Percentiles rank a stretch among this genome's conserved stretches.
phyloP scores from a whole-genome alignment of 78 protist genomes.

The Corallochytrium limacisporum region DNA sequence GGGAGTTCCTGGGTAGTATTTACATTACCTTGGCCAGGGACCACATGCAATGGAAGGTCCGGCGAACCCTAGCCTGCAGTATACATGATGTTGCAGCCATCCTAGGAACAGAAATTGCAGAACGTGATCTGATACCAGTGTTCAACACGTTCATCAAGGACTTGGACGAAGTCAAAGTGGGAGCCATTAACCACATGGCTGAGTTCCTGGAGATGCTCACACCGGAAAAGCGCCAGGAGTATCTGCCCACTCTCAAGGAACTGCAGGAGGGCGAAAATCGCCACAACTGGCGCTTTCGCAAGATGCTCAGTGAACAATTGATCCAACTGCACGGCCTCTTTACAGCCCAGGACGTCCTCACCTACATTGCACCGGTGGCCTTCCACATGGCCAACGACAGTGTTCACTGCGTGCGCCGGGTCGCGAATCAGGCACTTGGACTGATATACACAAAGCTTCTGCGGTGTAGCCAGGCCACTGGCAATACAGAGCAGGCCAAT shows the following conservation, averaged over 20 bases:
- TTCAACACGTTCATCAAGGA: slow-evolving; percentile 38
- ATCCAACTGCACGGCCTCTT: too few species aligned
- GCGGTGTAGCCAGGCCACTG: too few species aligned
- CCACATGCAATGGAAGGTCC: slow-evolving; percentile 36
- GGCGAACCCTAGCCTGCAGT: slow-evolving; percentile 39
- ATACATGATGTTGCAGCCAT: slow-evolving; percentile 37
- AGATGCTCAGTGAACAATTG: too few species aligned
- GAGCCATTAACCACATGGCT: slow-evolving; percentile 8
- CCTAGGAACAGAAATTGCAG: slow-evolving; percentile 27
- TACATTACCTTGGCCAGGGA: slow-evolving; percentile 12
- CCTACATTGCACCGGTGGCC: too few species aligned
- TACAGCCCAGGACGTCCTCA: too few species aligned
- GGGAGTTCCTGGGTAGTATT: slow-evolving; percentile 14
- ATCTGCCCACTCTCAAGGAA: slow-evolving; percentile 2
- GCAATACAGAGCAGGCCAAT: too few species aligned
- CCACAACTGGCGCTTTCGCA: slow-evolving; percentile 1
- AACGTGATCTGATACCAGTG: slow-evolving; percentile 13
- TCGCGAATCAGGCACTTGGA: too few species aligned
- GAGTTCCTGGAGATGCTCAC: background rate
- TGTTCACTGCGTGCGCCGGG: too few species aligned
- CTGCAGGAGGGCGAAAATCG: background rate
- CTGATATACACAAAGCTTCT: too few species aligned
- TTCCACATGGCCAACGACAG: too few species aligned
- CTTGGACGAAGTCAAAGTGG: slow-evolving; percentile 50
- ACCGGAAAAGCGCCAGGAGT: background rate